These are phyloP conservation scores for Mycena sanguinolenta DNA, from an alignment of 768 basidiomycete species.

Conservation along the genomic window DNA sequence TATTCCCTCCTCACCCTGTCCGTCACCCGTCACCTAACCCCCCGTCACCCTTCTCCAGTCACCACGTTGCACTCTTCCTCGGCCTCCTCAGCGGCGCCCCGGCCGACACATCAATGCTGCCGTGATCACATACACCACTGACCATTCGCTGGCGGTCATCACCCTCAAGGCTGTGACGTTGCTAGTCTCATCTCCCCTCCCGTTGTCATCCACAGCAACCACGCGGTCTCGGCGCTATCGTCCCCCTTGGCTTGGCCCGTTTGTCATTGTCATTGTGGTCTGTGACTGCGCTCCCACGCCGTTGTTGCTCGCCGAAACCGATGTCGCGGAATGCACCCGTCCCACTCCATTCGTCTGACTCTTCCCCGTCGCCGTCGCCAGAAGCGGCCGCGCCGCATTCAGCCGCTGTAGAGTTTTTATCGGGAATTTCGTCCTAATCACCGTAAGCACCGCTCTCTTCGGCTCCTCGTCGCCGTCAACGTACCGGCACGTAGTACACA, in stretches of 20 bases:
- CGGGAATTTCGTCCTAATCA: slow-evolving; percentile 89
- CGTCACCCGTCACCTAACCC: slow-evolving; percentile 25
- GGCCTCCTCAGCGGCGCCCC: slow-evolving; percentile 25
- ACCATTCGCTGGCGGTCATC: slow-evolving; percentile 36
- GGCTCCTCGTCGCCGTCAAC: slow-evolving; percentile 44
- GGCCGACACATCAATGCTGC: slow-evolving; percentile 28
- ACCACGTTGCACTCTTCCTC: slow-evolving; percentile 25
- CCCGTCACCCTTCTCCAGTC: not conserved
- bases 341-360: not conserved
- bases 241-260: slow-evolving; percentile 23
- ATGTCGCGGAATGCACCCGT: not conserved
- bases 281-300: too few species aligned
- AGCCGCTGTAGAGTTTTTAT: slow-evolving; percentile 91
- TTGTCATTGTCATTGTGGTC: slow-evolving; percentile 21
- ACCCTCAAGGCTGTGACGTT: slow-evolving; percentile 36
- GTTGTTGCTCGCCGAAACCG: slow-evolving; percentile 27
- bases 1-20: slow-evolving; percentile 37
- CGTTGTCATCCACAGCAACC: slow-evolving; percentile 32
- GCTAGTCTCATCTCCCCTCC: slow-evolving; percentile 33
- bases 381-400: slow-evolving; percentile 68
- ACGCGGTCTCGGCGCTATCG: slow-evolving; percentile 28
- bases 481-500: slow-evolving; percentile 94
- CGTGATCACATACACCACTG: slow-evolving; percentile 26
- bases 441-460: slow-evolving; percentile 18
- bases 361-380: slow-evolving; percentile 41